Base-by-base conservation (phyloP, 495 filamentous ascomycete species). In the Penicillium bialowiezense region DNA sequence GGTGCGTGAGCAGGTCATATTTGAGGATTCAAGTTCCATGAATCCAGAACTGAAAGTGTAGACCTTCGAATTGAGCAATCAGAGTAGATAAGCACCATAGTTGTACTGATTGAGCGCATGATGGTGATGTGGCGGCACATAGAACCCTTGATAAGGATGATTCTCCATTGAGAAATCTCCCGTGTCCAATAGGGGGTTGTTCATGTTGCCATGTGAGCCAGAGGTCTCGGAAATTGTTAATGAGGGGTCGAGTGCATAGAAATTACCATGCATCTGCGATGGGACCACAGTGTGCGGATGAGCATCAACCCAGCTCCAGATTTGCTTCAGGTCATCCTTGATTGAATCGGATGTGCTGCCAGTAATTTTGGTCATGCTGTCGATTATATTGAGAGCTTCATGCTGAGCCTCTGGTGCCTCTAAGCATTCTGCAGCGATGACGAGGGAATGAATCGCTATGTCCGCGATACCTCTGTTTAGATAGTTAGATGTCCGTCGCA, bases 361-460 rank as follows among this genome's bases (percentile, higher is more conserved):
- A 0, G 87, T 89, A 52, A 90, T 83, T 44, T 79, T 80, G n/a
- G 76, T 75, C 47, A 95, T 88, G 50, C 76, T 79, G 19, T 86
- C 80, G 42, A 98, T 74, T 34, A 93, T 89, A 3, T 75, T 54
- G n/a, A 96, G 67, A 4, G 88, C 85, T 64, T 97, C 91, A 57
- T 88, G 83, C 69, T 95, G 91, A 51, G 96, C 86, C 23, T 77
- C 71, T 7, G 78, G 77, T 28, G 79, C 74, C 3, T 77, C 80
- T 5, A 97, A 68, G 28, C 78, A 86, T 60, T 87, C 84, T n/a
- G 86, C 85, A 13, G 88, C 90, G 37, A 91, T 85, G 24, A 82
- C 82, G 17, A 97, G 74, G 21, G 87, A 90, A 9, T 87, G 85
- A 24, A 91, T 76, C 26, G 87, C 88, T 19, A 95, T 83, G 48